Evolutionary conservation across 2,329 filamentous ascomycete species (phyloP), one percentile per base, ranked within the genome.

Genomic region (Colletotrichum sp.): DNA sequence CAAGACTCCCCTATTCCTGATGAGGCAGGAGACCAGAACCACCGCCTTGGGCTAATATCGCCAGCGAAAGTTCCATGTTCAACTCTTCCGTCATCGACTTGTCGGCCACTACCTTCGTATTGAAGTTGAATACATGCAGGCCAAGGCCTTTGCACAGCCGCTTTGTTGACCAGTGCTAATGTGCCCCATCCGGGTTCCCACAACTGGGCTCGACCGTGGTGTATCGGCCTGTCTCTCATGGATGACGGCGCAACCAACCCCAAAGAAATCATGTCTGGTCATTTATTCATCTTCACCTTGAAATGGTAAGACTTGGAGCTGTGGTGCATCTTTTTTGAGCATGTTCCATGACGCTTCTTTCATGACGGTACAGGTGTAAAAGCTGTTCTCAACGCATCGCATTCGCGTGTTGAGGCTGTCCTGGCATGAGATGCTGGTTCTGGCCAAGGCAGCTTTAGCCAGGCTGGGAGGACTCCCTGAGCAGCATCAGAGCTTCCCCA

Each of bases 1-100:
- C 24, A 38, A 38, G 43, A 43, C 56, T n/a, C 34, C 30, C 26
- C 28, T 56, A 26, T 36, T 6, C 70, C 26, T 13, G 21, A 64
- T 68, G 16, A 32, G 70, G 73, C 65, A 75, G 73, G 73, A 73
- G 73, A 28, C 30, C 30, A 67, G 70, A 68, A 68, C 64, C 64
- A 26, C 21, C 21, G 21, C 43, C 65, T 64, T 16, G 73, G 64
- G 43, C 38, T 56, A 73, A 60, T 26, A 58, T 68, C 56, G 8
- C 56, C 26, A 7, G 43, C 43, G 0, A 52, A 52, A 21, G 43
- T 21, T 52, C 43, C 43, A 21, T 52, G 6, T 52, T 64, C 71
- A 10, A 28, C 15, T 26, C 43, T 36, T 58, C 36, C 70, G 62
- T 61, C 70, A 52, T 52, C 21, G 61, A 66, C n/a, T 34, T 55